phyloP scores from a whole-genome alignment of 176 grass and related monocot species.

The Themeda triandra region DNA sequence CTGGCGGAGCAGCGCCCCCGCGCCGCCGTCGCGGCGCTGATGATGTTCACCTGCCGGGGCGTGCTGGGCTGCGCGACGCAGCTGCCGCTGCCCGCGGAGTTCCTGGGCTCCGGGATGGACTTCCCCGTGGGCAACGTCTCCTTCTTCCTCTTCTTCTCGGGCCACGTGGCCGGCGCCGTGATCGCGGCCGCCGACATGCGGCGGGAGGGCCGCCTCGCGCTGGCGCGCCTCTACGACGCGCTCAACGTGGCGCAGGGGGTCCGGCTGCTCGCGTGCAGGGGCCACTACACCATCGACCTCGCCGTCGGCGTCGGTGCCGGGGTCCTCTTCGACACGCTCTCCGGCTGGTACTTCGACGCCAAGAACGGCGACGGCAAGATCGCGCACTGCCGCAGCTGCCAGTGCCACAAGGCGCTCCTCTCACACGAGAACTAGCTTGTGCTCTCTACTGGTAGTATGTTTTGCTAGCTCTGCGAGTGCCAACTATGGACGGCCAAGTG shows the following conservation, averaged over 20 bases:
- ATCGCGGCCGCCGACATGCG: conserved; percentile 91
- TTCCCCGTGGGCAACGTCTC: conserved; percentile 95
- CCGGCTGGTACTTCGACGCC: conserved; percentile 60
- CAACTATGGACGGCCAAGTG: background rate
- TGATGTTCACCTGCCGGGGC: conserved; percentile 93
- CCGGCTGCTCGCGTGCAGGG: conserved; percentile 89
- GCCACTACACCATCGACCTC: conserved; percentile 94
- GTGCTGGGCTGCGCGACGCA: conserved; percentile 81
- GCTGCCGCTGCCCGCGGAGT: conserved; percentile 75
- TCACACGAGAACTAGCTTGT: conserved; percentile 26
- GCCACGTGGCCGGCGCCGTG: conserved; percentile 77
- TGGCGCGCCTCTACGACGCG: conserved; percentile 64
- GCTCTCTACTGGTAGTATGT: too few species aligned
- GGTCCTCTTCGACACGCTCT: conserved; percentile 66
- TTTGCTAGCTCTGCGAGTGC: too few species aligned
- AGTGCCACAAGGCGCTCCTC: conserved; percentile 32
- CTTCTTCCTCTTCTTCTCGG: conserved; percentile 98
- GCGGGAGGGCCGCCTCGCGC: conserved; percentile 35
- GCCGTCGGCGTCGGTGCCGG: conserved; percentile 76
- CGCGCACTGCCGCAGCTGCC: conserved; percentile 42
- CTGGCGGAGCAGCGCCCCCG: conserved; percentile 68
- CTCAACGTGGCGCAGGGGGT: conserved; percentile 71
- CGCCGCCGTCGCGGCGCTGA: conserved; percentile 64
- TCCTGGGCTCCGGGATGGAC: conserved; percentile 80
- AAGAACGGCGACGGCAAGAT: conserved; percentile 1